Base-by-base conservation (phyloP, 495 filamentous ascomycete species). In the Aspergillus wentii region DNA sequence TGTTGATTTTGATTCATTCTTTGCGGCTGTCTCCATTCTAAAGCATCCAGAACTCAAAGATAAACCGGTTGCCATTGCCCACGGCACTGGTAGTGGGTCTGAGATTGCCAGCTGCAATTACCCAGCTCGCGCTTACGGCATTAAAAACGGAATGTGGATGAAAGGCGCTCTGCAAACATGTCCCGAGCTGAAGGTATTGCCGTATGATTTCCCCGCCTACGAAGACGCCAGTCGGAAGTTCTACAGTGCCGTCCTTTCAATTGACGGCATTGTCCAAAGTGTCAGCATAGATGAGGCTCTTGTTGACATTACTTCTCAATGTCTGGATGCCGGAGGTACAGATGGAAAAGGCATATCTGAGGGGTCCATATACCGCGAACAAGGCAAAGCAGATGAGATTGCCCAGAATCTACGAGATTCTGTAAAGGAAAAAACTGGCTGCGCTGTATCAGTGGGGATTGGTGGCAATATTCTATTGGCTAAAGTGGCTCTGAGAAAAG, bases 101-200 rank as follows among this genome's bases (percentile, higher is more conserved):
- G 92, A 97, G 53, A 95, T 98, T 46, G 92, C 92, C 6, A 95
- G 89, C 40, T 98, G 92, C 60, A 98, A 96, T 57, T 98, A 98
- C 56, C 78, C 81, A 15, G 92, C 94, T 3, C 79, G 92, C 16
- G 72, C 76, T 15, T 89, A 77, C 48, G 92, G 90, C 0, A 71
- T 97, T 35, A 95, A 87, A 55, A 97, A 97, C 44, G 92, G 94
- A 7, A 96, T 95, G 94, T 98, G 92, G 92, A 95, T 98, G 89
- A 90, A 89, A 51, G 69, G 75, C 19, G 92, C 94, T 3, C 69
- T 82, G 45, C 79, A 90, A 43, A 64, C 88, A 9, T 98, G 90
- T 59, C 83, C 89, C 0, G 78, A 88, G 14, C 72, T 98, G 19
- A 85, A 89, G 44, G 76, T 94, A 4, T 54, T 98, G 22, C 85